Evolutionary conservation across 345 rosid genomes (phyloP), one percentile per base, ranked within the genome.

Genomic region (Syzygium grande): DNA sequence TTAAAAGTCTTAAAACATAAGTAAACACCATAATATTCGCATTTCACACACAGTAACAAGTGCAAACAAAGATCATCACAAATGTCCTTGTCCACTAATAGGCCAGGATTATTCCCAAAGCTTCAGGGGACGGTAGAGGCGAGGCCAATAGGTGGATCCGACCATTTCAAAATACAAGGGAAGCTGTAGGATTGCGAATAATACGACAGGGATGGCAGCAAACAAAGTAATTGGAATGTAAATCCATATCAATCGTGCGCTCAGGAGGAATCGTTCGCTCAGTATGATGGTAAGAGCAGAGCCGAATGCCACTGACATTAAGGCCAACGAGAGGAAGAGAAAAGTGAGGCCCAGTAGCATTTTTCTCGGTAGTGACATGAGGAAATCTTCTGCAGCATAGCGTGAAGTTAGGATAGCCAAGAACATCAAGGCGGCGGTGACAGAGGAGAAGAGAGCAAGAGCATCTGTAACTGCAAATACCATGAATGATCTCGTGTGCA

Each of bases 401-500:
- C 77, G 77, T 63, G 77, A 63, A 15, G 77, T 63, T 63, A 63
- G 4, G 11, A 63, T 63, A 15, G 77, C 22, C 41, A 63, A 63
- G 77, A 63, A 63, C 77, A 63, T 63, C 41, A 63, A 63, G 5
- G 77, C 29, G 41, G 77, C 77, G 1, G 77, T 63, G 77, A 63
- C 21, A 5, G 77, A 29, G 41, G 77, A 29, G 41, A 15, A 63
- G 2, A 63, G 77, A 15, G 77, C 77, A 5, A 63, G 0, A 0
- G 77, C 41, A 0, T 63, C 1, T 1, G 21, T 41, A 29, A 15
- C 3, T 0, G 41, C 56, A 0, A 86, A 86, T 17, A 61, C 12
- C 27, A 86, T 16, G 46, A 61, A 16, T 0, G 63, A 38, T 1
- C 43, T 1, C 46, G 1, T 2, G 1, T 85, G 2, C 2, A 5